Percentiles rank a stretch among this genome's conserved stretches.
phyloP scores from a whole-genome alignment of 2,329 filamentous ascomycete genomes.

The Phialophora tarda region DNA sequence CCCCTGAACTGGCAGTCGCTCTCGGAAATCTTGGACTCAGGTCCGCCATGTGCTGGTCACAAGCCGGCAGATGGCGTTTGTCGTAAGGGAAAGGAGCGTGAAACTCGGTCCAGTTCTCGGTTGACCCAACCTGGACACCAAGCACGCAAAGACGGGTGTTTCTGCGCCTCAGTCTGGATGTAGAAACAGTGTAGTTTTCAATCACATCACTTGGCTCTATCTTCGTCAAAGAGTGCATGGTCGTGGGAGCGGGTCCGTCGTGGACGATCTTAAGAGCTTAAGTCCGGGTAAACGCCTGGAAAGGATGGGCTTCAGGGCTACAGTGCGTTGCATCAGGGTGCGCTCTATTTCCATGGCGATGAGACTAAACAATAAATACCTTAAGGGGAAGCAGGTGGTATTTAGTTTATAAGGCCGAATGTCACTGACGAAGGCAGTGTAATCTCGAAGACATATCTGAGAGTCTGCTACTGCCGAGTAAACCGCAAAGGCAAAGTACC shows the following conservation, averaged over 20 bases:
- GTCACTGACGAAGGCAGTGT: background rate
- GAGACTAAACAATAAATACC: background rate
- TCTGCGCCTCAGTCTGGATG: background rate
- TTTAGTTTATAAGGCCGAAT: background rate
- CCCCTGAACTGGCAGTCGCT: conserved; percentile 10
- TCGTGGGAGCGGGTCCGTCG: background rate
- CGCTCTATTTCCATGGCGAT: background rate
- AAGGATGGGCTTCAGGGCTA: background rate
- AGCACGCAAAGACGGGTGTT: background rate
- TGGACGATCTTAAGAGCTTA: background rate
- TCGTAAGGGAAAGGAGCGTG: background rate
- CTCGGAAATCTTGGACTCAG: background rate
- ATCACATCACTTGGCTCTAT: background rate
- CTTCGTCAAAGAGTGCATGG: background rate
- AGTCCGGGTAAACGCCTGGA: background rate
- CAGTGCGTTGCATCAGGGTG: background rate
- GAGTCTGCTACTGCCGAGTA: background rate
- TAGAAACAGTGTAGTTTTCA: background rate
- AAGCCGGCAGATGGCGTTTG: background rate
- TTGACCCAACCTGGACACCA: background rate
- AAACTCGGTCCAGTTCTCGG: background rate
- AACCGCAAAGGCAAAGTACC: background rate
- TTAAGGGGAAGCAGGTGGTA: background rate
- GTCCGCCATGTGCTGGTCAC: background rate
- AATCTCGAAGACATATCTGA: background rate